These are phyloP conservation scores for Ambrosia hybrid DNA, from an alignment of 140 eudicot genomes.

Conservation along the genomic window DNA sequence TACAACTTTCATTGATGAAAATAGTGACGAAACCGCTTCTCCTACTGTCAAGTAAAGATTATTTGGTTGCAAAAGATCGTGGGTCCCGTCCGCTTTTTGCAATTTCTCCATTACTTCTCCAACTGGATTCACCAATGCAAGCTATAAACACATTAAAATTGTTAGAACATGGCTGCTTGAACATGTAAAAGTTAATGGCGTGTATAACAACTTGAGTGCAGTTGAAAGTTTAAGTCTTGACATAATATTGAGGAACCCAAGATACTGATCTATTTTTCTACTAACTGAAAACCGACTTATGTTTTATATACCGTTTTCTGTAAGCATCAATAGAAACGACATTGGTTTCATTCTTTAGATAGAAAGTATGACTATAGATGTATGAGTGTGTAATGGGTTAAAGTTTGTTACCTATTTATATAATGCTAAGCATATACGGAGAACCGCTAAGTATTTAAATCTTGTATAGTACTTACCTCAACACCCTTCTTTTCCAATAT, in stretches of 20 bases:
- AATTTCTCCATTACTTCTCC: conserved; percentile 90
- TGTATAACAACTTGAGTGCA: too few relatives aligned
- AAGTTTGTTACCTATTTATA: background rate
- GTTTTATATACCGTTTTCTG: too few relatives aligned
- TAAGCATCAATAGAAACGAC: too few relatives aligned
- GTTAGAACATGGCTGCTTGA: background rate
- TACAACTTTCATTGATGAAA: conserved; percentile 43
- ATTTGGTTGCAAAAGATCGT: conserved; percentile 46
- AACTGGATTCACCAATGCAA: conserved; percentile 82
- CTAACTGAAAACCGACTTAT: too few relatives aligned
- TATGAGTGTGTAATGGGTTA: background rate
- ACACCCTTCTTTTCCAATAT: conserved; percentile 60
- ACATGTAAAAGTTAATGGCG: background rate
- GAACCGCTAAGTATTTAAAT: background rate
- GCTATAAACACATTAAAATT: conserved; percentile 38
- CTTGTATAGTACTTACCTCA: conserved; percentile 53
- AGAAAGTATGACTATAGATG: too few relatives aligned
- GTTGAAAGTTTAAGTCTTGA: too few relatives aligned
- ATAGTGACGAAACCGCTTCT: conserved; percentile 73
- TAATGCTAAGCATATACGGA: background rate
- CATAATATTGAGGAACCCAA: too few relatives aligned
- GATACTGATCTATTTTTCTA: too few relatives aligned
- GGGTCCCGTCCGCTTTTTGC: conserved; percentile 56
- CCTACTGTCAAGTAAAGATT: conserved; percentile 84
- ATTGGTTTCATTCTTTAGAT: too few relatives aligned